Base-by-base conservation (phyloP, 208 protist species). In the Wallacemonas sp. region DNA sequence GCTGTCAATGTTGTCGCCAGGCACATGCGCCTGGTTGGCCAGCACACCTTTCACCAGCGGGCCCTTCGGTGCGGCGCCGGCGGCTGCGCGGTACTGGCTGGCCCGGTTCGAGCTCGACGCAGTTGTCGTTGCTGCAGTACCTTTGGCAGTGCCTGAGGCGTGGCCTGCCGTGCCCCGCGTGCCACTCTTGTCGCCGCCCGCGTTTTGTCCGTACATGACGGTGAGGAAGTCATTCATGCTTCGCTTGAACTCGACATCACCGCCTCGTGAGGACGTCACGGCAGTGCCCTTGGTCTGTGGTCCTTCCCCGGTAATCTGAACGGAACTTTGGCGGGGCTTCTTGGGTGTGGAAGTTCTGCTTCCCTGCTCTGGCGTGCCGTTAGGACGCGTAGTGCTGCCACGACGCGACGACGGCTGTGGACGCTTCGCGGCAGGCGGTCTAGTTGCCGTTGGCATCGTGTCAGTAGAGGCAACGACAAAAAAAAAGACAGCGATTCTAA, bases 171-270 rank as follows among this genome's bases (percentile, higher is more conserved):
- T 62, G 6, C 41, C 51, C 24, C 36, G 47, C 21, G 17, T 5
- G 26, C 28, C 11, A 12, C 42, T 47, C 14, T 22, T 34, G 28
- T 22, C 60, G 26, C 24, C 26, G 30, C 28, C 39, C 22, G 38
- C 34, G 28, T 31, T 39, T n/a, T 8, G 36, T 31, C 70, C 70
- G 58, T 82, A 82, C 70, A 82, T 75, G 47, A 79, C 66, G 12
- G 45, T 64, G 38, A 82, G 34, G 63, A 82, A 78, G 65, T 80
- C 75, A 11, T 56, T 42, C 75, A 80, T 80, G 61, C 42, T 76
- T 56, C 74, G 75, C 26, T 59, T 54, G 26, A 80, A 80, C 12
- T 51, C 69, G 6, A 39, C 64, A 15, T 59, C 53, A 59, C 31
- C 31, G 11, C 15, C 53, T 12, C 31, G 45, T 51, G 17, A 11